Evolutionary conservation across 352 stramenopile genomes (phyloP).

Genomic region (Phytophthora fragariae): DNA sequence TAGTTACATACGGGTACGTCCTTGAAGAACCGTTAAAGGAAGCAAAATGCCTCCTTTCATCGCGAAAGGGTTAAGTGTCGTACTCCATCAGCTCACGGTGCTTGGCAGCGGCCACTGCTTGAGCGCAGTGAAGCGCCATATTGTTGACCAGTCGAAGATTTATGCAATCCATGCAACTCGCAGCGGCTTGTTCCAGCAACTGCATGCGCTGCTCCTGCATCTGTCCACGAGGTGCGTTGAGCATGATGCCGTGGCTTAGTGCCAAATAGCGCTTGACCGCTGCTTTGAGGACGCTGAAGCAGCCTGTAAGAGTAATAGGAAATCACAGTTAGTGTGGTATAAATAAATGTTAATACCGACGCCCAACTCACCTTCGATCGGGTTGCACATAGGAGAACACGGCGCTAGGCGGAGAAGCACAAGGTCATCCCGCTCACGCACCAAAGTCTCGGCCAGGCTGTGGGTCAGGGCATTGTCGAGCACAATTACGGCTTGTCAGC

Average conservation of each 20-base stretch:
- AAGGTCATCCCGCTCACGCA: neutral
- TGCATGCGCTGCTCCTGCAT: neutral
- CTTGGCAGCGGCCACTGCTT: conserved; percentile 2
- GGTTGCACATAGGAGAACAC: conserved; percentile 30
- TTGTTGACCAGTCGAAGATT: neutral
- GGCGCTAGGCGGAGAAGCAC: conserved; percentile 5
- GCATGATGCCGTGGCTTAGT: neutral
- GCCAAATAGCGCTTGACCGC: neutral
- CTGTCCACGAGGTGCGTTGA: neutral
- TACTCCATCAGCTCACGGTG: conserved; percentile 3
- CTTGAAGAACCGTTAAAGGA: too few relatives aligned
- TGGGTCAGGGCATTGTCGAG: conserved; percentile 3
- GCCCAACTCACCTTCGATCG: conserved; percentile 11
- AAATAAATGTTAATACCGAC: neutral
- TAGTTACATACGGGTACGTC: too few relatives aligned
- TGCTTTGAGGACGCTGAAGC: conserved; percentile 3
- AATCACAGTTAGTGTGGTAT: neutral
- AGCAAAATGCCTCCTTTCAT: too few relatives aligned
- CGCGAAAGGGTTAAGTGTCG: neutral
- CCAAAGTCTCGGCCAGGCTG: neutral
- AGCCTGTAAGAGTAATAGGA: neutral
- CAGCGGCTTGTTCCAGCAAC: neutral
- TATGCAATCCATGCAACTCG: neutral
- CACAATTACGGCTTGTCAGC: conserved; percentile 2
- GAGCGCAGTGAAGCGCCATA: neutral